phyloP scores from a whole-genome alignment of 2,329 filamentous ascomycete species.

The Meredithiella fracta region DNA sequence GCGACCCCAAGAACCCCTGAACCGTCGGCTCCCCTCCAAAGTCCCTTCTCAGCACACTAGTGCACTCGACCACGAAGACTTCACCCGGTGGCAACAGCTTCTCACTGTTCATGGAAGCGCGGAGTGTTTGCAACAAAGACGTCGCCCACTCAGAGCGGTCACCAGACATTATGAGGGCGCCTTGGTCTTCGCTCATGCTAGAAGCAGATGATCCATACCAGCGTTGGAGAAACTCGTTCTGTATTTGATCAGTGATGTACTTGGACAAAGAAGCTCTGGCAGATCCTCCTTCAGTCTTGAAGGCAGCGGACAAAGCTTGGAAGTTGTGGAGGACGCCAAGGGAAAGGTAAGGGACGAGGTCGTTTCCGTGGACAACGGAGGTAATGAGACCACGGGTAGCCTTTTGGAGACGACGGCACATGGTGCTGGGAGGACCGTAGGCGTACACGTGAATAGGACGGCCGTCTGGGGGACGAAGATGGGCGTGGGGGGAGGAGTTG shows the following conservation, averaged over 20 bases:
- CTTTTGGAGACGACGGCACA: slow-evolving; percentile 52
- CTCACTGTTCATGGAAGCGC: slow-evolving; percentile 49
- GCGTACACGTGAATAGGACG: slow-evolving; percentile 65
- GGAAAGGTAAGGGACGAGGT: slow-evolving; percentile 58
- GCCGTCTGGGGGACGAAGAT: slow-evolving; percentile 34
- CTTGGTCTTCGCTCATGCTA: slow-evolving; percentile 15
- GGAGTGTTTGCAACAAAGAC: slow-evolving; percentile 47
- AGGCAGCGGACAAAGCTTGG: slow-evolving; percentile 53
- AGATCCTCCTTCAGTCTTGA: slow-evolving; percentile 53
- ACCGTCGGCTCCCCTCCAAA: slow-evolving; percentile 3
- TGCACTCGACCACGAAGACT: slow-evolving; percentile 56
- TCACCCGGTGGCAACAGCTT: slow-evolving; percentile 63
- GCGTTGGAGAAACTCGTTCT: slow-evolving; percentile 42
- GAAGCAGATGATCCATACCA: slow-evolving; percentile 36
- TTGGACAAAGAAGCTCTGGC: slow-evolving; percentile 50
- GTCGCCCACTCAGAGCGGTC: slow-evolving; percentile 41
- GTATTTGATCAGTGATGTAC: slow-evolving; percentile 49
- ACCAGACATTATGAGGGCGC: slow-evolving; percentile 35
- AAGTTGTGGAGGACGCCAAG: slow-evolving; percentile 60
- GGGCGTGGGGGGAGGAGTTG: slow-evolving; percentile 5
- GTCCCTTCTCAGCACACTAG: slow-evolving; percentile 48
- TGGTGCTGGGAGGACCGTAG: slow-evolving; percentile 57
- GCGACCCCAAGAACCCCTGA: slow-evolving; percentile 42
- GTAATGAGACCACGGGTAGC: slow-evolving; percentile 61
- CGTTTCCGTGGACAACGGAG: slow-evolving; percentile 54